A percentile compares a stretch with the other conserved stretches of the same genome.
phyloP scores from a whole-genome alignment of 2,329 filamentous ascomycete genomes.

The Trichophyton verrucosum region DNA sequence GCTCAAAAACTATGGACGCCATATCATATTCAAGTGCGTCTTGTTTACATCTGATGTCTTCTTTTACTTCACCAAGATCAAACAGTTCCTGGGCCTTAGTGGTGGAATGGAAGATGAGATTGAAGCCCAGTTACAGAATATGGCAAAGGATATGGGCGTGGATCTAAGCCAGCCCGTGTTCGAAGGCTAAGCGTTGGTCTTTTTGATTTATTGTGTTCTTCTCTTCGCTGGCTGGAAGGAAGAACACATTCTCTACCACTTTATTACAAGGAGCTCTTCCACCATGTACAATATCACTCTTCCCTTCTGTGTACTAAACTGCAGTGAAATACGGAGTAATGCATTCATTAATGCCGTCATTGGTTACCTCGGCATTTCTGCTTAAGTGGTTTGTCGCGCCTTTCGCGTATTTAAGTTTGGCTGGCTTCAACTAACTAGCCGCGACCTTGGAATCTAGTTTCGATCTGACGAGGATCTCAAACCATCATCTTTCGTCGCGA shows the following conservation, averaged over 20 bases:
- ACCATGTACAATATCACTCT: background rate
- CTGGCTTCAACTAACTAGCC: background rate
- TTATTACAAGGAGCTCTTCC: background rate
- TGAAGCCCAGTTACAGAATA: constrained; percentile 70
- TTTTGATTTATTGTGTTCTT: background rate
- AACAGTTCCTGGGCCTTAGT: constrained; percentile 63
- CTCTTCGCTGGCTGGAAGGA: background rate
- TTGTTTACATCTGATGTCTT: constrained; percentile 64
- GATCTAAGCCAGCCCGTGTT: constrained; percentile 83
- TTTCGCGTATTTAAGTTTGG: background rate
- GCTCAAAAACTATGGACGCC: constrained; percentile 57
- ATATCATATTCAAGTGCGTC: constrained; percentile 70
- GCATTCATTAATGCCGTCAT: background rate
- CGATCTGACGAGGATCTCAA: background rate
- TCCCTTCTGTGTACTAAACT: background rate
- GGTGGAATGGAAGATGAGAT: constrained; percentile 90
- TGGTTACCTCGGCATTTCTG: background rate
- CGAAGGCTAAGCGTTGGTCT: constrained; percentile 49
- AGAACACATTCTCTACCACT: background rate
- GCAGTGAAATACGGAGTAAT: background rate
- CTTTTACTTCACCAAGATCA: constrained; percentile 69
- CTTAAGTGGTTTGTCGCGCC: background rate
- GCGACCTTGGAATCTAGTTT: background rate
- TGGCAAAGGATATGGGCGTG: constrained; percentile 84
- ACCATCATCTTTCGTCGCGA: background rate